These are phyloP conservation scores for Hemileccinum impolitum DNA, from an alignment of 768 basidiomycete species.

Conservation along the genomic window DNA sequence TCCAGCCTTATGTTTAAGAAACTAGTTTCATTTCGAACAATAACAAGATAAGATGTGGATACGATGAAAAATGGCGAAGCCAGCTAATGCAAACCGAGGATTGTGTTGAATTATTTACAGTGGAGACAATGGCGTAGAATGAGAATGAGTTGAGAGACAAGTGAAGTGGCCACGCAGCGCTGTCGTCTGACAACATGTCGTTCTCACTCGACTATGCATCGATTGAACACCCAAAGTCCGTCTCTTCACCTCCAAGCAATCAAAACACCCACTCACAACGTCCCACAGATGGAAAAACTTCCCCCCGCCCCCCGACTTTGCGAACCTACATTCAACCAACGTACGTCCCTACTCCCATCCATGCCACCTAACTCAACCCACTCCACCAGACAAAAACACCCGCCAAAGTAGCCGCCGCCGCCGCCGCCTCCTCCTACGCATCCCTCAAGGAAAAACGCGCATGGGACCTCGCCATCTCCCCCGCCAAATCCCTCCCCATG, in stretches of 20 bases:
- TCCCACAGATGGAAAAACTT: conserved; percentile 55
- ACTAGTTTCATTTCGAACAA: too few species aligned
- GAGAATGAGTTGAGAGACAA: too few species aligned
- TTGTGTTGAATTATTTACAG: too few species aligned
- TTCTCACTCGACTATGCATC: conserved; percentile 31
- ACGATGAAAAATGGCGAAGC: too few species aligned
- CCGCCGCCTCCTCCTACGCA: conserved; percentile 51
- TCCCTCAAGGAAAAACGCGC: conserved; percentile 73
- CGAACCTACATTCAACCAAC: conserved; percentile 38
- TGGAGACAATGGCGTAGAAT: too few species aligned
- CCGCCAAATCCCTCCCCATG: conserved; percentile 92
- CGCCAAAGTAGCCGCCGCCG: conserved; percentile 32
- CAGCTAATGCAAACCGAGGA: too few species aligned
- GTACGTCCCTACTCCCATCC: background rate
- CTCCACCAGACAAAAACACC: conserved; percentile 41
- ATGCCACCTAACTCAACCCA: background rate
- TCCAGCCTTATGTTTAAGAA: too few species aligned
- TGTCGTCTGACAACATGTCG: conserved; percentile 15
- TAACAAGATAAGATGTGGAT: too few species aligned
- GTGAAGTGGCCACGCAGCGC: too few species aligned
- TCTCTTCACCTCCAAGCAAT: background rate
- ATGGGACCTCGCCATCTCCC: conserved; percentile 80
- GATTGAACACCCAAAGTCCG: conserved; percentile 28
- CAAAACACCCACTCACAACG: background rate
- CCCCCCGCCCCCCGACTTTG: conserved; percentile 67